phyloP scores from a whole-genome alignment of 2,329 filamentous ascomycete genomes.

The Xylariaceae sp. region DNA sequence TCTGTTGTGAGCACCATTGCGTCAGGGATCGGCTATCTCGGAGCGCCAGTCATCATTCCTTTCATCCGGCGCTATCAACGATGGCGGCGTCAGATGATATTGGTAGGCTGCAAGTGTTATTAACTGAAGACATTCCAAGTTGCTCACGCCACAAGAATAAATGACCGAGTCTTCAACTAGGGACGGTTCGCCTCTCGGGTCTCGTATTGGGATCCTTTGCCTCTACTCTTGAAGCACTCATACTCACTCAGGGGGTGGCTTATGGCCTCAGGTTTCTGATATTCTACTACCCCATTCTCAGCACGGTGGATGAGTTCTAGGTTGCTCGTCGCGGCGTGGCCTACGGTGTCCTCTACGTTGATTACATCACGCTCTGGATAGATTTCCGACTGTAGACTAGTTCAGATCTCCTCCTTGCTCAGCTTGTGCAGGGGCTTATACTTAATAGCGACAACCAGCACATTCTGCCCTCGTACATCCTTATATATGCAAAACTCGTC shows the following conservation, averaged over 20 bases:
- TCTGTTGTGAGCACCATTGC: constrained; percentile 41
- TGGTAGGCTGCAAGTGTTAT: constrained; percentile 42
- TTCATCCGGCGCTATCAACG: constrained; percentile 44
- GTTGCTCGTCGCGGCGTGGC: constrained; percentile 48
- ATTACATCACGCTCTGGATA: constrained; percentile 44
- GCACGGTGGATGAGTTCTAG: constrained; percentile 51
- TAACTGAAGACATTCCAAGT: no score
- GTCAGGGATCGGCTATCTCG: constrained; percentile 43
- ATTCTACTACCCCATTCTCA: constrained; percentile 47
- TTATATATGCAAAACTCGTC: constrained; percentile 45
- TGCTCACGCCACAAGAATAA: neutral
- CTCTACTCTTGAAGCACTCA: constrained; percentile 42
- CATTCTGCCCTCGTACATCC: constrained; percentile 30
- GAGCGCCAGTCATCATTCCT: constrained; percentile 43
- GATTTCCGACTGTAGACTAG: constrained; percentile 45
- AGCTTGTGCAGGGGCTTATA: constrained; percentile 39
- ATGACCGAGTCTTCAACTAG: constrained; percentile 3
- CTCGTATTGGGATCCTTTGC: constrained; percentile 46
- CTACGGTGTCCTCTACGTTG: constrained; percentile 43
- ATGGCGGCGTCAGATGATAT: constrained; percentile 46
- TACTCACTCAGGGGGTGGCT: constrained; percentile 49
- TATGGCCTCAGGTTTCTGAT: constrained; percentile 50
- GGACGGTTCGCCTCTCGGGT: constrained; percentile 47
- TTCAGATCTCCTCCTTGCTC: constrained; percentile 41
- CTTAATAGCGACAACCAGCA: constrained; percentile 42